A percentile compares a stretch with the other conserved stretches of the same genome.
Evolutionary conservation across 2,329 filamentous ascomycete species (phyloP).

Genomic region (Trichophyton rubrum): DNA sequence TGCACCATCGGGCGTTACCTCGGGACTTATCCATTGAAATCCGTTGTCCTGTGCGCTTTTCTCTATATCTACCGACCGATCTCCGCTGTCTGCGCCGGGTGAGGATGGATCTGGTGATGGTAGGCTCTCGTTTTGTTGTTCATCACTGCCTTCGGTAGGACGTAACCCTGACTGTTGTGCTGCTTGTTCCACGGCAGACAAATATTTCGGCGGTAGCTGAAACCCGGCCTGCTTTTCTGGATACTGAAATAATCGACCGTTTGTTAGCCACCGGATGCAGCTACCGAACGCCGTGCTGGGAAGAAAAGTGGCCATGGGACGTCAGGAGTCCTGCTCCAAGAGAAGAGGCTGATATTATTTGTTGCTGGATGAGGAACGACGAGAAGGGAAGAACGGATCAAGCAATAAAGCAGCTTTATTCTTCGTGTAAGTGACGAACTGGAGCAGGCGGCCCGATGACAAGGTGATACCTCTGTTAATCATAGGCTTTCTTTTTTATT

Average conservation of each 20-base stretch:
- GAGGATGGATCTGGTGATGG: not conserved
- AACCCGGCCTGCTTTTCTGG: not conserved
- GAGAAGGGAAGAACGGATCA: not conserved
- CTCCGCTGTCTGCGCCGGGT: not conserved
- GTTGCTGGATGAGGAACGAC: not conserved
- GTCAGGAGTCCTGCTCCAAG: not conserved
- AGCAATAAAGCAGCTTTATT: not conserved
- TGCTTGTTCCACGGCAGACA: not conserved
- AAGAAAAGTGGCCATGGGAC: not conserved
- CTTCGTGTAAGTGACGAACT: not conserved
- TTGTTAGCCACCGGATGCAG: not conserved
- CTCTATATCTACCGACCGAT: not conserved
- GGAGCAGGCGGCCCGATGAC: not conserved
- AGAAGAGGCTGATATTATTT: not conserved
- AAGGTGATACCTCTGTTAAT: too few species aligned
- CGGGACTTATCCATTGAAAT: not conserved
- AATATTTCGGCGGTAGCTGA: not conserved
- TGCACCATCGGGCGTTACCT: not conserved
- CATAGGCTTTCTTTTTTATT: not conserved
- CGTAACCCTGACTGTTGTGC: not conserved
- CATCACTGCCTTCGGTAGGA: not conserved
- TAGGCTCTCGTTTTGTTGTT: not conserved
- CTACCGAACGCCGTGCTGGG: not conserved
- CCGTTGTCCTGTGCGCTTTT: not conserved
- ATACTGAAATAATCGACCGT: not conserved